phyloP scores from a whole-genome alignment of 2,329 filamentous ascomycete genomes.

The Neofusicoccum cordaticola region DNA sequence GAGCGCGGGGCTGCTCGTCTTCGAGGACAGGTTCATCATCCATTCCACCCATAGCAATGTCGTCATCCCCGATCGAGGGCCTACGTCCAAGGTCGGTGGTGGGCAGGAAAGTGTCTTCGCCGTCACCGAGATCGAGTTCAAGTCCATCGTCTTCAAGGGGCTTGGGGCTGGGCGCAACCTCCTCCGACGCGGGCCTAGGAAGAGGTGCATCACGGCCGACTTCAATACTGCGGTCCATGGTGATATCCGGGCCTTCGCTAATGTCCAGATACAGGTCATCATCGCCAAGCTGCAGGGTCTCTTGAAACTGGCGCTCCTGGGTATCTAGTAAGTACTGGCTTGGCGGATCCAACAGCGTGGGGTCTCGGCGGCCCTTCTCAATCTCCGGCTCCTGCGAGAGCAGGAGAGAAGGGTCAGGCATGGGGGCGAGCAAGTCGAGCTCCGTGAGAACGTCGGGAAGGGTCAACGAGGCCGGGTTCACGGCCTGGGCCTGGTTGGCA shows the following conservation, averaged over 20 bases:
- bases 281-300: slow-evolving; percentile 49
- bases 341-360: slow-evolving; percentile 44
- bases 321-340: slow-evolving; percentile 25
- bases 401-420: slow-evolving; percentile 83
- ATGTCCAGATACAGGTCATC: slow-evolving; percentile 64
- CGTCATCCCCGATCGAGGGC: slow-evolving; percentile 21
- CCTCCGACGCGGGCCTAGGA: slow-evolving; percentile 40
- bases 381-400: slow-evolving; percentile 65
- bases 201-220: slow-evolving; percentile 81
- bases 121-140: slow-evolving; percentile 38
- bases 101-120: slow-evolving; percentile 25
- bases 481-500: slow-evolving; percentile 69
- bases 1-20: slow-evolving; percentile 1
- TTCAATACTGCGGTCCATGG: slow-evolving; percentile 67
- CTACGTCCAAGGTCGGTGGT: slow-evolving; percentile 7
- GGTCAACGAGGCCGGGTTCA: slow-evolving; percentile 81
- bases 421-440: slow-evolving; percentile 73
- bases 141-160: slow-evolving; percentile 51
- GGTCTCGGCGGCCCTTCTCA: slow-evolving; percentile 49
- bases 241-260: slow-evolving; percentile 46
- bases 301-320: slow-evolving; percentile 16
- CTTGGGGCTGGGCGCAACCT: slow-evolving; percentile 51
- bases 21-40: slow-evolving; percentile 36
- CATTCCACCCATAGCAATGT: slow-evolving; percentile 46
- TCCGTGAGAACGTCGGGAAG: slow-evolving; percentile 91